Conservation (phyloP, 352 stramenopile species). For the Pythium brassicae region DNA sequence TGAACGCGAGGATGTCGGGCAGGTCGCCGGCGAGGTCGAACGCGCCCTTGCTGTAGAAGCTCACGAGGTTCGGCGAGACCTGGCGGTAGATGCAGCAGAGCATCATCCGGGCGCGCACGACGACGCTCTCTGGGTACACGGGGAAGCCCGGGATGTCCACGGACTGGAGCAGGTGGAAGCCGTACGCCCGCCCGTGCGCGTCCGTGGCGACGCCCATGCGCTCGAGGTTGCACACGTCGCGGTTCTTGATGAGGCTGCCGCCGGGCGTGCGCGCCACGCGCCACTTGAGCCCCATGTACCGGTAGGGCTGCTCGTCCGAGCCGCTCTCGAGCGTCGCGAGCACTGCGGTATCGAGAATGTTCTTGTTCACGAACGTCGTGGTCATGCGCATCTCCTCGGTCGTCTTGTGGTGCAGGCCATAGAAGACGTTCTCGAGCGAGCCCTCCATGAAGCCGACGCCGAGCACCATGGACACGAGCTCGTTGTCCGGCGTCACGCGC, state of each 20-base stretch:
- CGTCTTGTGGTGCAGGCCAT: slow-evolving; percentile 46
- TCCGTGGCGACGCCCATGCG: slow-evolving; percentile 39
- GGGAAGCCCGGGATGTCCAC: slow-evolving; percentile 41
- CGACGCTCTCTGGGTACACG: slow-evolving; percentile 19
- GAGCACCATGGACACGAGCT: slow-evolving; percentile 34
- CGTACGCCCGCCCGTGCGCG: slow-evolving; percentile 28
- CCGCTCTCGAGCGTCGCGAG: slow-evolving; percentile 36
- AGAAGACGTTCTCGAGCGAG: slow-evolving; percentile 40
- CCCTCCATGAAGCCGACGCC: slow-evolving; percentile 39
- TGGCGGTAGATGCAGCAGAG: slow-evolving; percentile 60
- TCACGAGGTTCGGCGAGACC: slow-evolving; percentile 25
- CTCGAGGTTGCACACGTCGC: slow-evolving; percentile 47
- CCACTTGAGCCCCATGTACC: slow-evolving; percentile 57
- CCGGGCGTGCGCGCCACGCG: slow-evolving; percentile 19
- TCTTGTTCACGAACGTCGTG: slow-evolving; percentile 30
- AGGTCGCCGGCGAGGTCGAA: slow-evolving; percentile 44
- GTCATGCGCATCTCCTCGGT: slow-evolving; percentile 45
- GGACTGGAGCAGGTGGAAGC: slow-evolving; percentile 45
- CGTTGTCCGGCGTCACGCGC: slow-evolving; percentile 16
- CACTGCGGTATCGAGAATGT: slow-evolving; percentile 35
- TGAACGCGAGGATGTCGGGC: slow-evolving; percentile 35
- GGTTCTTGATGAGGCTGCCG: slow-evolving; percentile 31
- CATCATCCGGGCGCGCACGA: slow-evolving; percentile 32
- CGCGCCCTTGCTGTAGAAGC: slow-evolving; percentile 50
- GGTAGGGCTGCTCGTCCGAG: slow-evolving; percentile 34